Evolutionary conservation across 495 filamentous ascomycete genomes (phyloP).

Genomic region (Niebla homalea): DNA sequence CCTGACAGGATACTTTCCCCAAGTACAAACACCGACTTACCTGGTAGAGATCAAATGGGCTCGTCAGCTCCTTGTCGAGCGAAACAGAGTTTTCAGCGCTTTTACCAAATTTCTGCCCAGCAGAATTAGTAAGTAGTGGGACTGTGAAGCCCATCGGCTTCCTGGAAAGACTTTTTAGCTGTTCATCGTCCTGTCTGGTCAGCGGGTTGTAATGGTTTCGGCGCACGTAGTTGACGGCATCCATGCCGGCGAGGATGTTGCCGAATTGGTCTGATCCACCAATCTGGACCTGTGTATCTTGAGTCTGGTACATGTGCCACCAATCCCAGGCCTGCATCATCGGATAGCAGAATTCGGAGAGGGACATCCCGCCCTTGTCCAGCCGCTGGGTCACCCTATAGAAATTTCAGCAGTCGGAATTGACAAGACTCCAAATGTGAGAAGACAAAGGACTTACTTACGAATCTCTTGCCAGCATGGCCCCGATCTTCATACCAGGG

Average conservation of each 20-base stretch:
- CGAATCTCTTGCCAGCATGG: slow-evolving; percentile 86
- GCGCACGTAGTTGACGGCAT: slow-evolving; percentile 60
- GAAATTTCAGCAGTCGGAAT: background rate
- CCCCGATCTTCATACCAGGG: slow-evolving; percentile 54
- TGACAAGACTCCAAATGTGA: background rate
- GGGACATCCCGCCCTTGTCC: slow-evolving; percentile 74
- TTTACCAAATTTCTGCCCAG: slow-evolving; percentile 89
- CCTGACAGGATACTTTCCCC: background rate
- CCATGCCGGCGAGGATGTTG: slow-evolving; percentile 86
- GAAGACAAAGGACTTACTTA: slow-evolving; percentile 32
- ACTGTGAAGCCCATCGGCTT: slow-evolving; percentile 75
- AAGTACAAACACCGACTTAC: slow-evolving; percentile 23
- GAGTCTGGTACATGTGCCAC: slow-evolving; percentile 59
- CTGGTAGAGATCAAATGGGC: slow-evolving; percentile 72
- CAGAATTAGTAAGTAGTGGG: slow-evolving; percentile 72
- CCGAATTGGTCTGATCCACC: slow-evolving; percentile 94
- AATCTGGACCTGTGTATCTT: slow-evolving; percentile 66
- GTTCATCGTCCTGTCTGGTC: slow-evolving; percentile 13
- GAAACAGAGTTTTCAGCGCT: slow-evolving; percentile 89
- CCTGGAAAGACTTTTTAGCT: slow-evolving; percentile 14
- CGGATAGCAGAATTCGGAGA: slow-evolving; percentile 87
- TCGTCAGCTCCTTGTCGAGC: slow-evolving; percentile 73
- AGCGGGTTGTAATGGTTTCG: slow-evolving; percentile 35
- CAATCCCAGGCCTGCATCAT: slow-evolving; percentile 95
- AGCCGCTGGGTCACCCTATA: slow-evolving; percentile 69